A percentile compares a stretch with the other conserved stretches of the same genome.
Conservation (phyloP, 1,139 yeast genomes). For the Torulaspora globosa region DNA sequence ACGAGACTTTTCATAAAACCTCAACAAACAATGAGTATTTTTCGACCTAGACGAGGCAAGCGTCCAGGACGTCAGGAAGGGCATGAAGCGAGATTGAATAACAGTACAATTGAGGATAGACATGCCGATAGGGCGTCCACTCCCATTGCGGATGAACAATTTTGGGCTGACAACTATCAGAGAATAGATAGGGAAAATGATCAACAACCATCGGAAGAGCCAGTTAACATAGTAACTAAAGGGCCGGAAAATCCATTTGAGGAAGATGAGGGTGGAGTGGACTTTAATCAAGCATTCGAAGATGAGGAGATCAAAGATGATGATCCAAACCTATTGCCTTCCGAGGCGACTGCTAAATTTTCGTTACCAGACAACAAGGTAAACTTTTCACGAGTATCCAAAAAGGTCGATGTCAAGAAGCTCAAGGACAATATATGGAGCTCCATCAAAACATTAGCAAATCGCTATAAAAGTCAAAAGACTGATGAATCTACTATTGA, state of each 20-base stretch:
- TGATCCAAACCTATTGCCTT: slow-evolving; percentile 13
- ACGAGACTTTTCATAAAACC: slow-evolving; percentile 72
- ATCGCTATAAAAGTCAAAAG: slow-evolving; percentile 12
- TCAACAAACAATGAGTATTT: slow-evolving; percentile 38
- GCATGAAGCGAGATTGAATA: background rate
- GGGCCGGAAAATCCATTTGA: slow-evolving; percentile 32
- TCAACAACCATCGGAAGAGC: slow-evolving; percentile 35
- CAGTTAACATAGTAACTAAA: slow-evolving; percentile 28
- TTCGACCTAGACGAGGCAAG: slow-evolving; percentile 23
- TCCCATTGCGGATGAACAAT: slow-evolving; percentile 56
- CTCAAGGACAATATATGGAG: slow-evolving; percentile 85
- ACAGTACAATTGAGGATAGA: slow-evolving; percentile 5
- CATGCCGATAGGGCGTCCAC: slow-evolving; percentile 17
- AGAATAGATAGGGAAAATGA: slow-evolving; percentile 41
- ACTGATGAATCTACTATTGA: slow-evolving; percentile 10
- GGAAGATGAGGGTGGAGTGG: slow-evolving; percentile 39
- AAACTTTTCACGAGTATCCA: slow-evolving; percentile 74
- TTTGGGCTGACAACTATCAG: slow-evolving; percentile 67
- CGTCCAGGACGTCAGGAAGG: background rate
- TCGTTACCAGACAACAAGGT: slow-evolving; percentile 47
- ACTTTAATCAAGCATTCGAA: slow-evolving; percentile 44
- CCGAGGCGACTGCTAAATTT: slow-evolving; percentile 47
- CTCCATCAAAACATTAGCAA: slow-evolving; percentile 38
- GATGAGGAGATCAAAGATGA: slow-evolving; percentile 35
- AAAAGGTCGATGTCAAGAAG: slow-evolving; percentile 74